Conservation (phyloP, 2,329 filamentous ascomycete species). For the Juglanconis sp. region DNA sequence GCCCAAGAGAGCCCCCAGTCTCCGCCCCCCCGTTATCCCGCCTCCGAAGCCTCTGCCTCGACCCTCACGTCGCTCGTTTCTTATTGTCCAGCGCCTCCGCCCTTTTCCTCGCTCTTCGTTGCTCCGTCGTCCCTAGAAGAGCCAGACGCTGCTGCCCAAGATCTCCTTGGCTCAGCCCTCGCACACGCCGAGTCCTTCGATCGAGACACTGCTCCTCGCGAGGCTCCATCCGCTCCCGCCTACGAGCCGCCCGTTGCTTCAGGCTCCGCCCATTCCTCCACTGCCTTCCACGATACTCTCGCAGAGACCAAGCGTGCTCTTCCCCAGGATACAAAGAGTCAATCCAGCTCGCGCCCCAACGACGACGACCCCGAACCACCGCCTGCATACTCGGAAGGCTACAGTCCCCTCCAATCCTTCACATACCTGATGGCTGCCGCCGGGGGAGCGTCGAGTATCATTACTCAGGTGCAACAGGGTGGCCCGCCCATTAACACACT, state of each 20-base stretch:
- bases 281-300: constrained; percentile 47
- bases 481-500: constrained; percentile 86
- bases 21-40: constrained; percentile 59
- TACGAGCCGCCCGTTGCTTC: constrained; percentile 46
- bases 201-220: constrained; percentile 27
- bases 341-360: constrained; percentile 63
- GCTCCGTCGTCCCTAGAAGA: constrained; percentile 26
- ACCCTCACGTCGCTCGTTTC: constrained; percentile 27
- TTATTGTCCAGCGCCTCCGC: constrained; percentile 47
- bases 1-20: constrained; percentile 34
- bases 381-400: constrained; percentile 92
- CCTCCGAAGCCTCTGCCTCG: constrained; percentile 51
- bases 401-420: constrained; percentile 87
- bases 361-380: constrained; percentile 86
- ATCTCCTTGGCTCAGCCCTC: constrained; percentile 35
- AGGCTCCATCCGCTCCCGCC: constrained; percentile 45
- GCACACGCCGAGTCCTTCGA: constrained; percentile 28
- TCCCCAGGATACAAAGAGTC: constrained; percentile 75
- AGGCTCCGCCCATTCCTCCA: constrained; percentile 33
- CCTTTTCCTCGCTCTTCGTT: constrained; percentile 60
- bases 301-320: constrained; percentile 82
- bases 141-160: constrained; percentile 32
- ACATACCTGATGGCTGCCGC: constrained; percentile 97
- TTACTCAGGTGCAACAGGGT: constrained; percentile 96
- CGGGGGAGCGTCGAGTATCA: constrained; percentile 95